phyloP scores from a whole-genome alignment of 2,329 filamentous ascomycete species.

The Herpomyces periplanetae region DNA sequence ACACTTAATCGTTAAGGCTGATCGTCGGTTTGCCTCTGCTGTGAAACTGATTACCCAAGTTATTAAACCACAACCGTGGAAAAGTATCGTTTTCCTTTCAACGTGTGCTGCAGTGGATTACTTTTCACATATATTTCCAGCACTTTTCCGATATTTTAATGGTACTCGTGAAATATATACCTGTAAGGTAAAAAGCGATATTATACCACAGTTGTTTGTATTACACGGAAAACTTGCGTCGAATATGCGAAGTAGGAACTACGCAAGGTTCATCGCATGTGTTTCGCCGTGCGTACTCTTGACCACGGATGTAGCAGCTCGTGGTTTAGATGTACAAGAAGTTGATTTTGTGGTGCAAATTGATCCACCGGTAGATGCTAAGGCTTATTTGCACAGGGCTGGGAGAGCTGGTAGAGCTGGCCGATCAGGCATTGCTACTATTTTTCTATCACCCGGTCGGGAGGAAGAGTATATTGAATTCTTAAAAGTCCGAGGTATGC shows the following conservation, averaged over 20 bases:
- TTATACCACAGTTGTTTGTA: no score
- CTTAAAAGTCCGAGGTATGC: conserved; percentile 49
- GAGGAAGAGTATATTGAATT: conserved; percentile 77
- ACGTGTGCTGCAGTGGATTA: conserved; percentile 88
- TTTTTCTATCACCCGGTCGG: conserved; percentile 42
- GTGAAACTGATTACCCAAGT: conserved; percentile 25
- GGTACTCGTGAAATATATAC: conserved; percentile 15
- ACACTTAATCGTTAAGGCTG: conserved; percentile 32
- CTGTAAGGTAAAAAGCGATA: no score
- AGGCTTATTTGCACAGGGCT: conserved; percentile 29
- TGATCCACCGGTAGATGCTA: conserved; percentile 50
- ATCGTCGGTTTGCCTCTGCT: conserved; percentile 38
- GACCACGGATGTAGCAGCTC: conserved; percentile 64
- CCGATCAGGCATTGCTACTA: conserved; percentile 36
- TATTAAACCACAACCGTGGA: conserved; percentile 32
- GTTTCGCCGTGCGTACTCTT: conserved; percentile 39
- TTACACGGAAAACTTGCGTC: conserved; percentile 72
- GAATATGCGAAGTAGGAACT: conserved; percentile 58
- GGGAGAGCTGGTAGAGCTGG: conserved; percentile 21
- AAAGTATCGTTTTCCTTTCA: conserved; percentile 62
- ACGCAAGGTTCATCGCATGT: conserved; percentile 33
- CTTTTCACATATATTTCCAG: conserved; percentile 37
- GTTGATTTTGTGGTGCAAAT: conserved; percentile 71
- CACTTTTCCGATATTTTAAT: conserved; percentile 15
- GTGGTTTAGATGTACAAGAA: conserved; percentile 61